These are phyloP conservation scores for Eucalyptus victrix DNA, from an alignment of 345 rosid genomes.

Conservation along the genomic window DNA sequence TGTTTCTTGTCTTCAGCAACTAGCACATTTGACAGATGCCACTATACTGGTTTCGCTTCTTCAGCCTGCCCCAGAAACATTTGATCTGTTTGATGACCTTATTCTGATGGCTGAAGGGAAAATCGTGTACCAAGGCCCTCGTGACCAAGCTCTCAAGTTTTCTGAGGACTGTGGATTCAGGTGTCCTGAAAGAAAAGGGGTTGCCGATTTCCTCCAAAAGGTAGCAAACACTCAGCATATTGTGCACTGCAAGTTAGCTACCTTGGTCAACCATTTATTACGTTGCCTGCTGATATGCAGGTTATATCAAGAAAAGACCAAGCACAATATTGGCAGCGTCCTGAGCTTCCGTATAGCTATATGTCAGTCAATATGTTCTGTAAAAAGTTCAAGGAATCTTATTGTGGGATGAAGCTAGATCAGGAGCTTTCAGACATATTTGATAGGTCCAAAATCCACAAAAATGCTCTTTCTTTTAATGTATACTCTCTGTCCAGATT, in stretches of 20 bases:
- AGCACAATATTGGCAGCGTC: constrained; percentile 36
- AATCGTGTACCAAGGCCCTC: constrained; percentile 49
- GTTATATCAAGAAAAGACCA: constrained; percentile 62
- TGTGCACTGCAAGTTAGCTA: not conserved
- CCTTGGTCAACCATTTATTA: not conserved
- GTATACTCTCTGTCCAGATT: constrained; percentile 29
- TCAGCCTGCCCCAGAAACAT: constrained; percentile 67
- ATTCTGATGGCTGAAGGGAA: constrained; percentile 52
- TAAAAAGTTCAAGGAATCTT: constrained; percentile 19
- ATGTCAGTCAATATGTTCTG: constrained; percentile 23
- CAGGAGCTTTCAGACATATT: constrained; percentile 19
- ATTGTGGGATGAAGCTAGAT: constrained; percentile 9
- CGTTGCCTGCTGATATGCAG: not conserved
- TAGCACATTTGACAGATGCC: constrained; percentile 47
- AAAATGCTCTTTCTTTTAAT: constrained; percentile 22
- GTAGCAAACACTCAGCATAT: not conserved
- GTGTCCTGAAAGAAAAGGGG: constrained; percentile 53
- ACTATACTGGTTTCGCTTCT: constrained; percentile 51
- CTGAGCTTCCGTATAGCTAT: constrained; percentile 13
- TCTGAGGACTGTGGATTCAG: constrained; percentile 50
- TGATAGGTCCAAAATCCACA: constrained; percentile 20
- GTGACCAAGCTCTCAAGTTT: constrained; percentile 11
- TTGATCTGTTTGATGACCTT: constrained; percentile 51
- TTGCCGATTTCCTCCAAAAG: constrained; percentile 60
- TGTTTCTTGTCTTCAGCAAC: constrained; percentile 40